Base-by-base conservation (phyloP, 164 flowering plant species). In the Saururus chinensis region DNA sequence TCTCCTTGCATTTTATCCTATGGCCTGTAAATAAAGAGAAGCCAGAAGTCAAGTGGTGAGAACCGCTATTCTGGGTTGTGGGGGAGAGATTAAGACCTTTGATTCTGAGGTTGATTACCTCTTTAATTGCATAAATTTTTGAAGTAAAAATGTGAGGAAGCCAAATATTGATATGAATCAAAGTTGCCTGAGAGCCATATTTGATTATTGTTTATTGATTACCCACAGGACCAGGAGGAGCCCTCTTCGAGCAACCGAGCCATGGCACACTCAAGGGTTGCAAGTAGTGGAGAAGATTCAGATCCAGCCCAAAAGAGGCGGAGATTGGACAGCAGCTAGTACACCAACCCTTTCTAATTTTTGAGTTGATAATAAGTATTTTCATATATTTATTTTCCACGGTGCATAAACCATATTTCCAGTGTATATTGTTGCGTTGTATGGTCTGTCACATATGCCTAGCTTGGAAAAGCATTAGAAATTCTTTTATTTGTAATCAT, bases 281-380 rank as follows among this genome's bases (percentile, higher is more conserved):
- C 75, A 22, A 65, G 75, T 67, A 71, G 71, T 10, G 74, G 77
- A 14, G 81, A 75, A 19, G 85, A 79, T 19, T 74, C 79, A 0
- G 84, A 85, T 61, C 87, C 79, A 62, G 69, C 81, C 60, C 82
- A 75, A 20, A 88, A 92, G 83, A 85, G 85, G 81, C 76, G 70
- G 41, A 86, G 79, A 76, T 75, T 76, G 19, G 66, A 77, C 70
- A 79, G 74, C 45, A 54, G 52, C 49, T 54, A 42, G 52, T n/a
- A 9, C 37, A 25, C 22, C 57, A 35, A 53, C 49, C 53, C 48
- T 3, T 49, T 30, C 24, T 26, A 17, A 22, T 57, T 45, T 30
- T 49, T 7, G 20, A 45, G n/a, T 30, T 30, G 6, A 30, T 48
- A 54, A 35, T 42, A 14, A 23, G 10, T 40, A 20, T 61, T 26